A percentile compares a stretch with the other conserved stretches of the same genome.
Evolutionary conservation across 2,329 filamentous ascomycete genomes (phyloP).

Genomic region (Trichoderma sp.): DNA sequence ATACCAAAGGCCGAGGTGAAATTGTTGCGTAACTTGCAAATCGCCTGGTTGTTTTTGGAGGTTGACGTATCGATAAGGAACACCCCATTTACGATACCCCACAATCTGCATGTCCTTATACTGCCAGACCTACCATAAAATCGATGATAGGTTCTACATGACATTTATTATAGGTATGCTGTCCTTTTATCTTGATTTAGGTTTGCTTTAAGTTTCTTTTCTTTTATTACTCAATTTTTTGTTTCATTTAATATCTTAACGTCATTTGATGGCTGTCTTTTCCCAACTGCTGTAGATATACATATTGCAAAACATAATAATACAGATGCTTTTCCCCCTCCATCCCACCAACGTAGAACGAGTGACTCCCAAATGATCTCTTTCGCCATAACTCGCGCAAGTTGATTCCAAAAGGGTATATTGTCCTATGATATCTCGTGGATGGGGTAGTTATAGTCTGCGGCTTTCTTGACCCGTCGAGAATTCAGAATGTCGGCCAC

Average conservation of each 20-base stretch:
- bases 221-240: not conserved
- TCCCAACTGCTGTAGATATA: not conserved
- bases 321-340: not conserved
- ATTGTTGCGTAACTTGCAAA: not conserved
- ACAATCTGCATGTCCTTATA: not conserved
- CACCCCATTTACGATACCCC: not conserved
- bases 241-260: not conserved
- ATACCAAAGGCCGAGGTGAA: not conserved
- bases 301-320: not conserved
- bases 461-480: constrained; percentile 47
- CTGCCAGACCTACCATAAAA: not conserved
- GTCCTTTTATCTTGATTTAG: not conserved
- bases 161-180: not conserved
- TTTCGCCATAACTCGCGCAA: not conserved
- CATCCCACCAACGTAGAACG: not conserved
- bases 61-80: not conserved
- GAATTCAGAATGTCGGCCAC: constrained; percentile 55
- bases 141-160: not conserved
- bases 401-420: not conserved
- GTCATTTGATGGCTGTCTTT: not conserved
- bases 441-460: constrained; percentile 5
- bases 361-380: not conserved
- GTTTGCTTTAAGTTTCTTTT: not conserved
- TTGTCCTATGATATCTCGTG: constrained; percentile 16
- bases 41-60: not conserved